Percentiles rank a stretch among this genome's conserved stretches.
phyloP scores from a whole-genome alignment of 768 basidiomycete genomes.

The Tricholoma saponaceum region DNA sequence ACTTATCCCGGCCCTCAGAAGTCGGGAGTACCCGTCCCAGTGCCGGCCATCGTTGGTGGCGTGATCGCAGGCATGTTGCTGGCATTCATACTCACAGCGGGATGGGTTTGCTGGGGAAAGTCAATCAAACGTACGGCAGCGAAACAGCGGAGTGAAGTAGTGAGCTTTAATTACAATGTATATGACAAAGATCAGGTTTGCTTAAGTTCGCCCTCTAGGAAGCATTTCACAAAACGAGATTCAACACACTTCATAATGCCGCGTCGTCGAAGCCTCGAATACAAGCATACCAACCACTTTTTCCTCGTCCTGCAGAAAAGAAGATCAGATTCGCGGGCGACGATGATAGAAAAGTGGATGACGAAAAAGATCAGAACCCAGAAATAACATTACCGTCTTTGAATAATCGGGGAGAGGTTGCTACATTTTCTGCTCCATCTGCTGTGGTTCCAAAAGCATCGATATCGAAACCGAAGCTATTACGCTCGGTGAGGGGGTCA shows the following conservation, averaged over 20 bases:
- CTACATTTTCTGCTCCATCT: not conserved
- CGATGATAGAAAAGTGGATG: conserved; percentile 1
- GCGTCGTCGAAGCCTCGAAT: conserved; percentile 18
- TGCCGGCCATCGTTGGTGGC: conserved; percentile 50
- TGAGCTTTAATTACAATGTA: conserved; percentile 9
- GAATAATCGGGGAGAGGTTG: not conserved
- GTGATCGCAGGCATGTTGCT: conserved; percentile 42
- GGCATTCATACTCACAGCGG: conserved; percentile 36
- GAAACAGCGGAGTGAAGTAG: conserved; percentile 23
- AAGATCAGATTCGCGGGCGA: conserved; percentile 37
- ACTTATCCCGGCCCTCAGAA: conserved; percentile 1
- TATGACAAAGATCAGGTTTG: not conserved
- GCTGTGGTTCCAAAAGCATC: conserved; percentile 6
- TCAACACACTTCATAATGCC: conserved; percentile 42
- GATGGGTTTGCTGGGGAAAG: conserved; percentile 46
- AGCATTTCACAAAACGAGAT: conserved; percentile 23
- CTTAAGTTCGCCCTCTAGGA: conserved; percentile 13
- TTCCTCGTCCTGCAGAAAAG: conserved; percentile 21
- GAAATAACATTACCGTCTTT: not conserved
- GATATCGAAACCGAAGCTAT: conserved; percentile 12
- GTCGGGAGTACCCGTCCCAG: conserved; percentile 28
- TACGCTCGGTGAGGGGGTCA: conserved; percentile 10
- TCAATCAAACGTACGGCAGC: conserved; percentile 32
- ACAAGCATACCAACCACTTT: conserved; percentile 25
- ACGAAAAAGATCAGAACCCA: not conserved